A percentile compares a stretch with the other conserved stretches of the same genome.
Conservation (phyloP, 805 yeast species). For the Kodamaea kakaduensis region DNA sequence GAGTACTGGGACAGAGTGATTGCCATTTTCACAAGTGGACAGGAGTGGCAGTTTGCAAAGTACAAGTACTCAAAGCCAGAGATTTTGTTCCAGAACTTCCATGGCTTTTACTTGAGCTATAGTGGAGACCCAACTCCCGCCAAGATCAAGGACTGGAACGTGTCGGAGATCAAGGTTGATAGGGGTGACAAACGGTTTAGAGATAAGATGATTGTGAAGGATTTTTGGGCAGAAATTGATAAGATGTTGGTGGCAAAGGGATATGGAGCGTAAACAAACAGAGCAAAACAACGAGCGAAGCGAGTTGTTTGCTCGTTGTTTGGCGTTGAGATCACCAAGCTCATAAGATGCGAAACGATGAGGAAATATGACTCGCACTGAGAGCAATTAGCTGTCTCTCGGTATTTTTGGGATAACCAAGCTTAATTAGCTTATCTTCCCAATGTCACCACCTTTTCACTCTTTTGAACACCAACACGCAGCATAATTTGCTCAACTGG, state of each 20-base stretch:
- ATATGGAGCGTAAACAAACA: conserved; percentile 22
- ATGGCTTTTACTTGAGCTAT: conserved; percentile 76
- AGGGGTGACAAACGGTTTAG: conserved; percentile 74
- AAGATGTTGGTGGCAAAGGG: conserved; percentile 68
- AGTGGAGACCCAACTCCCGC: conserved; percentile 77
- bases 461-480: no score
- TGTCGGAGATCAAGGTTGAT: conserved; percentile 71
- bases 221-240: conserved; percentile 82
- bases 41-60: conserved; percentile 90
- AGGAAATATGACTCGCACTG: no score
- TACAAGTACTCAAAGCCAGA: conserved; percentile 83
- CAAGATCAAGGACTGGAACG: conserved; percentile 83
- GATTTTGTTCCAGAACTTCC: conserved; percentile 71
- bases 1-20: conserved; percentile 98
- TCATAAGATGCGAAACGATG: no score
- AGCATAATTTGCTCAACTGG: no score
- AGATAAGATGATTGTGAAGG: conserved; percentile 82
- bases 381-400: no score
- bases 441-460: no score
- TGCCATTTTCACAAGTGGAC: conserved; percentile 95
- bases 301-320: no score
- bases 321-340: no score
- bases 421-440: no score
- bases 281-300: no score
- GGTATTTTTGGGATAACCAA: no score